These are phyloP conservation scores for Hypholoma sublateritium DNA, from an alignment of 768 basidiomycete genomes.

Conservation along the genomic window DNA sequence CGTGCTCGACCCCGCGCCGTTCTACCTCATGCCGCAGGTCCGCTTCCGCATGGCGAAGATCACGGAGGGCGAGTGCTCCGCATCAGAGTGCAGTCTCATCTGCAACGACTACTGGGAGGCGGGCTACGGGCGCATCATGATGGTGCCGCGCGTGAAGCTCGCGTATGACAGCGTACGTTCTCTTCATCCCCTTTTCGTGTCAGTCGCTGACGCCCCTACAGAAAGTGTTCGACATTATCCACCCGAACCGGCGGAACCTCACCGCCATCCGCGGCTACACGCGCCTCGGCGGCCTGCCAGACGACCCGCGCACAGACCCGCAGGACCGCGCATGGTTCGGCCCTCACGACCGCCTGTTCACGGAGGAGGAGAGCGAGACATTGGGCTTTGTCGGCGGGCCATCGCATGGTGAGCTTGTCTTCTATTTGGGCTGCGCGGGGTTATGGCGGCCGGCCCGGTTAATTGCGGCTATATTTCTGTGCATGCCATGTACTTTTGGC, in stretches of 20 bases:
- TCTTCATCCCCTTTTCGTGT: background rate
- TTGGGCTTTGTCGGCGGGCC: slow-evolving; percentile 82
- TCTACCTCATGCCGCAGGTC: slow-evolving; percentile 89
- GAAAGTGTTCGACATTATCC: slow-evolving; percentile 94
- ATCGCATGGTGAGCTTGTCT: slow-evolving; percentile 66
- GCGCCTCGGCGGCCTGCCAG: slow-evolving; percentile 90
- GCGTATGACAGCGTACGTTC: slow-evolving; percentile 84
- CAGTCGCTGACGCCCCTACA: slow-evolving; percentile 27
- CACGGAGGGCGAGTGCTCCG: slow-evolving; percentile 88
- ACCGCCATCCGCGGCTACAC: slow-evolving; percentile 95
- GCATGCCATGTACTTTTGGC: too few species aligned
- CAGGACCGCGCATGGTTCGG: slow-evolving; percentile 99
- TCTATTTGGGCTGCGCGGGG: background rate
- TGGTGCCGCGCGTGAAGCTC: slow-evolving; percentile 95
- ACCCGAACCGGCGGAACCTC: slow-evolving; percentile 86
- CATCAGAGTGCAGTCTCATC: slow-evolving; percentile 93
- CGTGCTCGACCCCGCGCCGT: slow-evolving; percentile 91
- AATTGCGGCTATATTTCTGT: too few species aligned
- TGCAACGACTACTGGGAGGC: slow-evolving; percentile 99
- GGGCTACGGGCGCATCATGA: slow-evolving; percentile 95
- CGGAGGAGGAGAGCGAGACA: slow-evolving; percentile 78
- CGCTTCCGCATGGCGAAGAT: slow-evolving; percentile 95
- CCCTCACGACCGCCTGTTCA: slow-evolving; percentile 93
- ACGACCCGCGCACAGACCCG: slow-evolving; percentile 94
- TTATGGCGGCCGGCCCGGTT: too few species aligned